These are phyloP conservation scores for Evernia prunastri DNA, from an alignment of 495 filamentous ascomycete genomes.

Conservation along the genomic window DNA sequence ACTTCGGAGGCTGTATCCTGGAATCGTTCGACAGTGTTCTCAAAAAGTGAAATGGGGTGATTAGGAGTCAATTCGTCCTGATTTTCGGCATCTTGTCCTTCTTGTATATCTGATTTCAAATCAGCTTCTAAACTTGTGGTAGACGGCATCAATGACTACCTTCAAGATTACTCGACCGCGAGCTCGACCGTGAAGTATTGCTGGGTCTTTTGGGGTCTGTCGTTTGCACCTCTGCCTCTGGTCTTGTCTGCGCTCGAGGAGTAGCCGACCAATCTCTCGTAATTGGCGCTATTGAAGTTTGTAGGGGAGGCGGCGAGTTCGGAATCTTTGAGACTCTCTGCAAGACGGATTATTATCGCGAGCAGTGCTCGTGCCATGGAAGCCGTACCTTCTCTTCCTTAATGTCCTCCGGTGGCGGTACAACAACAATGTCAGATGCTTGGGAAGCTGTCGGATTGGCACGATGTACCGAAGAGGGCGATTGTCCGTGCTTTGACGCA, in stretches of 20 bases:
- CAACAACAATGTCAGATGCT: constrained; percentile 31
- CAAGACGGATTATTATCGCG: constrained; percentile 13
- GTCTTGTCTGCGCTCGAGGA: constrained; percentile 72
- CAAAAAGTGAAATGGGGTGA: constrained; percentile 37
- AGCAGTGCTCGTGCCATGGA: background rate
- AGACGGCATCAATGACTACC: constrained; percentile 41
- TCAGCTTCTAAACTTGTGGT: constrained; percentile 11
- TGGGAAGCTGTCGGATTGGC: constrained; percentile 28
- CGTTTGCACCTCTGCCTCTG: constrained; percentile 56
- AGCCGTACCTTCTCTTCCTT: constrained; percentile 33
- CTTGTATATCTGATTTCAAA: constrained; percentile 38
- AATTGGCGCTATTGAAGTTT: constrained; percentile 60
- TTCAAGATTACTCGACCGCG: constrained; percentile 60
- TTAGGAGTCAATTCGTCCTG: constrained; percentile 29
- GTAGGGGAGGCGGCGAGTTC: constrained; percentile 57
- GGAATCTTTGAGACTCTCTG: constrained; percentile 23
- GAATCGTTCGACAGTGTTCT: constrained; percentile 33
- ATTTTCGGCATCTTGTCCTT: constrained; percentile 35
- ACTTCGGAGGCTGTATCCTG: constrained; percentile 58
- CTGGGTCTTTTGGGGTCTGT: constrained; percentile 35
- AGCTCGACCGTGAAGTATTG: constrained; percentile 26
- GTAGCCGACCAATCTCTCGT: constrained; percentile 56
- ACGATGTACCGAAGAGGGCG: constrained; percentile 29
- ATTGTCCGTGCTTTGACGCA: constrained; percentile 30
- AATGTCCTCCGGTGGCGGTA: constrained; percentile 30